Evolutionary conservation across 345 rosid species (phyloP), one percentile per base, ranked within the genome.

Genomic region (Dipteronia sinensis): DNA sequence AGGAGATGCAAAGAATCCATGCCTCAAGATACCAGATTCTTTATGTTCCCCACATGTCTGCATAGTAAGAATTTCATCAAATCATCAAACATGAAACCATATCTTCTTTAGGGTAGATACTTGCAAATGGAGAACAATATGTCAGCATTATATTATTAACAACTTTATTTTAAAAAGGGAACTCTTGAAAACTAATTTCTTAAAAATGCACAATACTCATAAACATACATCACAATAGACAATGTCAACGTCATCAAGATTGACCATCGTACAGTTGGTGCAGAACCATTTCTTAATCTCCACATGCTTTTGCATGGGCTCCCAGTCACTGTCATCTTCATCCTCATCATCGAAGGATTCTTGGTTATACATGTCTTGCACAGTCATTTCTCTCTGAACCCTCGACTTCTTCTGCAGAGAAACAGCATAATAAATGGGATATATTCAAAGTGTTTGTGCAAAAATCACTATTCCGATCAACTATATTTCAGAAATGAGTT

Each of bases 311-410:
- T 80, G 87, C 71, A 85, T 62, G 47, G 99, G 98, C 79, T 94
- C 98, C 99, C 99, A 94, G 12, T 96, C 98, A 83, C 92, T 90
- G 78, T 91, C 96, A 66, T 93, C 97, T 27, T 95, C 99, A 19
- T 93, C 99, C 0, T 91, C 98, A 0, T 86, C 97, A 56, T 88
- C 81, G 44, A 88, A 85, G 58, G 80, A 74, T 19, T 80, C 65
- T n/a, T 89, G 83, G 22, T 87, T 82, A 80, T 88, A 90, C 78
- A 94, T 84, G 77, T 94, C 98, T 80, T 89, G 87, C 70, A 91
- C 84, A 63, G 94, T 93, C 88, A 89, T 83, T 65, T 94, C 95
- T 81, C 84, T 87, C 20, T 81, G 88, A 64, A 78, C 71, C 76
- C 86, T 86, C 64, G 80, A 85, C 81, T 83, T 83, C 62, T 84